Base-by-base conservation (phyloP, 169 alveolate species). In the Plasmodium vinckei region DNA sequence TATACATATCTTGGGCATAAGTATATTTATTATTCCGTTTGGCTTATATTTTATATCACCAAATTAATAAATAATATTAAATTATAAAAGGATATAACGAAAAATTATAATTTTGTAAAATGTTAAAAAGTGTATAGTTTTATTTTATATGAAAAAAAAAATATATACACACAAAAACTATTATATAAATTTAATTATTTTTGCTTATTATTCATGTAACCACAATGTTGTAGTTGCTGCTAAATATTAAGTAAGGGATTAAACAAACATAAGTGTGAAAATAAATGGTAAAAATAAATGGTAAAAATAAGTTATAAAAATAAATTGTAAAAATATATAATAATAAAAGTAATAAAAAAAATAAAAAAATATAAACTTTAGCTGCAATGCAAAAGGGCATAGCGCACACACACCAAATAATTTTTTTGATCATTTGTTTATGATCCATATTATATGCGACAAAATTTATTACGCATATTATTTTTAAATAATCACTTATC, bases 401-500 rank as follows among this genome's bases (percentile, higher is more conserved):
- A 19, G 39, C 33, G n/a, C 67, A 3, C 15, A 57, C 59, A 51
- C 59, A 21, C 10, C 23, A 12, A 15, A 51, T 51, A 15, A 4
- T 51, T 15, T 15, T 12, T 15, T 51, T 51, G 5, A 51, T 6
- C 19, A 49, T 2, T 2, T 12, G 59, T 9, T 33, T 63, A 75
- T 23, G 60, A 25, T 21, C 71, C 88, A 19, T 44, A 61, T 15
- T 13, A 51, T 7, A 73, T 63, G 9, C 77, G 64, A 75, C 51
- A 47, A 25, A 27, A 53, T 57, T 75, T 75, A 21, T 19, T 47
- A 27, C 88, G 64, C 1, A 42, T 56, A 53, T 61, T 75, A 15
- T 75, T 75, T 7, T 73, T 47, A 6, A 27, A 9, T 4, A 57
- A 51, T 73, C 75, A 75, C 4, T 75, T 47, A 5, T 64, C 75